These are phyloP conservation scores for Lagenaria siceraria DNA, from an alignment of 306 rosid species.

Conservation along the genomic window DNA sequence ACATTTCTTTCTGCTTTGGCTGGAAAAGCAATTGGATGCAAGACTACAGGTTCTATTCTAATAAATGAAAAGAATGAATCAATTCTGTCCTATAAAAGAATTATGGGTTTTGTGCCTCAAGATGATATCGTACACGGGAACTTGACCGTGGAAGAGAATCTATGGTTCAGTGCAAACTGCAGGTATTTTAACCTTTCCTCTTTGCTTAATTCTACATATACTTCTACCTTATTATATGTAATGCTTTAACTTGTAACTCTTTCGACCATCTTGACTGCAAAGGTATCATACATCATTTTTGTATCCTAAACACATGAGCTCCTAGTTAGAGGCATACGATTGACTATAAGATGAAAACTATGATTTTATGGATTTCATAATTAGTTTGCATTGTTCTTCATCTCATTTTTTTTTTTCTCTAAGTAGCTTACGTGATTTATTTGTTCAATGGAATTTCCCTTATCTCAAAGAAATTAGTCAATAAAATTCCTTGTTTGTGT, in stretches of 20 bases:
- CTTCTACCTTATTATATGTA: background rate
- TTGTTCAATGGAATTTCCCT: background rate
- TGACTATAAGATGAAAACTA: background rate
- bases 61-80: slow-evolving; percentile 72
- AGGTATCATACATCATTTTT: too few relatives aligned
- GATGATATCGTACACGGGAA: slow-evolving; percentile 97
- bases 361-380: background rate
- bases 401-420: background rate
- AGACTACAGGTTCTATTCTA: slow-evolving; percentile 54
- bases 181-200: slow-evolving; percentile 37
- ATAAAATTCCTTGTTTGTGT: background rate
- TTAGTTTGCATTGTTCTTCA: background rate
- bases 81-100: slow-evolving; percentile 72
- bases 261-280: background rate
- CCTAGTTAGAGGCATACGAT: too few relatives aligned
- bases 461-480: background rate
- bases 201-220: slow-evolving; percentile 17
- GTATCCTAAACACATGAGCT: too few relatives aligned
- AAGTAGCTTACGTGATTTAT: background rate
- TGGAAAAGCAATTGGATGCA: slow-evolving; percentile 82
- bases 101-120: slow-evolving; percentile 97
- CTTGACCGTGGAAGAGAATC: slow-evolving; percentile 94
- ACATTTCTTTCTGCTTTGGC: slow-evolving; percentile 87
- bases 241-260: slow-evolving; percentile 1
- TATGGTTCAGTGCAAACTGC: slow-evolving; percentile 97